Evolutionary conservation across 257 asterid species (phyloP).

Genomic region (Petrea volubilis): DNA sequence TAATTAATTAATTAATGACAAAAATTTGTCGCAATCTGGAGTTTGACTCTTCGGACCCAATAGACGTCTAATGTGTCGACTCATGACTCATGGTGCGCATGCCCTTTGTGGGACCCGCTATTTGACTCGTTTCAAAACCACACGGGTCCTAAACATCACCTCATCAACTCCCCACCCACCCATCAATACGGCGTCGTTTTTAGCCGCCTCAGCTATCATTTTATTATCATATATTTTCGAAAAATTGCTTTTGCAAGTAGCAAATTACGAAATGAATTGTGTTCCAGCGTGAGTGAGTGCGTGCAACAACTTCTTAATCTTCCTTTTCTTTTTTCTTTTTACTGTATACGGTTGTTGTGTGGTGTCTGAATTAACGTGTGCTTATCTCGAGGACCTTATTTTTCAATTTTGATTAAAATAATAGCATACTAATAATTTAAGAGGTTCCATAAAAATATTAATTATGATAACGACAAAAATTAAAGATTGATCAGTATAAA

Average conservation of each 20-base stretch:
- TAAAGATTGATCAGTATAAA: no score
- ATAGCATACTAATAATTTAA: no score
- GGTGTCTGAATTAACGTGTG: no score
- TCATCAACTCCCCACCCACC: slow-evolving; percentile 13
- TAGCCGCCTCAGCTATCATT: slow-evolving; percentile 29
- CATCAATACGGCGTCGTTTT: slow-evolving; percentile 29
- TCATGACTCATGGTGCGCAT: slow-evolving; percentile 33
- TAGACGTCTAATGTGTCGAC: slow-evolving; percentile 13
- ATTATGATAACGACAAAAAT: no score
- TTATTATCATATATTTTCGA: not conserved
- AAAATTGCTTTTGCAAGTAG: slow-evolving; percentile 18
- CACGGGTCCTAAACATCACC: slow-evolving; percentile 27
- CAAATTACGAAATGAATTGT: slow-evolving; percentile 22
- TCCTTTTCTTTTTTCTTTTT: not conserved
- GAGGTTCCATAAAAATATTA: no score
- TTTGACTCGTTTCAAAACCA: slow-evolving; percentile 20
- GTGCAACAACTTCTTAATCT: not conserved
- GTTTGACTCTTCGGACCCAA: slow-evolving; percentile 24
- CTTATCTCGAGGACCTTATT: no score
- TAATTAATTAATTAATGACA: not conserved
- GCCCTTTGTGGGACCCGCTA: slow-evolving; percentile 34
- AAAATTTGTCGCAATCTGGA: not conserved
- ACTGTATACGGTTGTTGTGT: no score
- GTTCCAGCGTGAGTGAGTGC: not conserved
- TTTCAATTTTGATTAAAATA: no score